phyloP scores from a whole-genome alignment of 2,329 filamentous ascomycete species.

The Clathrospora elynae region DNA sequence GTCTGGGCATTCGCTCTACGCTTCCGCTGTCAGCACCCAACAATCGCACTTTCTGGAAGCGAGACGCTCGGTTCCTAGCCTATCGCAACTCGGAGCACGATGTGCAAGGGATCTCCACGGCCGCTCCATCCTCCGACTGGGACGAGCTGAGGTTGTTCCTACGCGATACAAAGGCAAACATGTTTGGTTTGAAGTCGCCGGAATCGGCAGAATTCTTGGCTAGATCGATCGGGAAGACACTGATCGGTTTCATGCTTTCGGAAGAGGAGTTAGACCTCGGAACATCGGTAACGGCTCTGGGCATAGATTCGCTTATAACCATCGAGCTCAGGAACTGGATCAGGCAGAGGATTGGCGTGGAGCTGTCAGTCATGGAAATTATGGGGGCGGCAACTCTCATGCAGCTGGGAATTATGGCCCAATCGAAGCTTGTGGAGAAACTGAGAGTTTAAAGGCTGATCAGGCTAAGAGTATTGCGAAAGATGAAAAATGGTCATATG shows the following conservation, averaged over 20 bases:
- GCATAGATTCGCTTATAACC: slow-evolving; percentile 40
- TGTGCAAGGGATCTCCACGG: neutral
- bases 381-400: too few relatives aligned
- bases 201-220: slow-evolving; percentile 17
- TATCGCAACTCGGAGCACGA: neutral
- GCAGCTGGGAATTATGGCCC: too few relatives aligned
- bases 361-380: too few relatives aligned
- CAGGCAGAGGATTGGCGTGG: neutral
- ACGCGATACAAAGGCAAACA: too few relatives aligned
- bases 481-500: too few relatives aligned
- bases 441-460: too few relatives aligned
- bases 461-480: too few relatives aligned
- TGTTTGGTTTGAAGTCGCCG: too few relatives aligned
- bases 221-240: slow-evolving; percentile 21
- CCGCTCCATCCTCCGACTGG: neutral
- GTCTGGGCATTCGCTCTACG: too few relatives aligned
- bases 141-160: neutral
- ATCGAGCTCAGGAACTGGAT: slow-evolving; percentile 50
- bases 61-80: neutral
- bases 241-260: slow-evolving; percentile 24
- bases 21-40: neutral
- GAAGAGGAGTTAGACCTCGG: slow-evolving; percentile 22
- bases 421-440: too few relatives aligned
- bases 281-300: slow-evolving; percentile 28
- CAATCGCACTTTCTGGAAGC: neutral